These are phyloP conservation scores for Collybia mongolica DNA, from an alignment of 768 basidiomycete genomes.

Conservation along the genomic window DNA sequence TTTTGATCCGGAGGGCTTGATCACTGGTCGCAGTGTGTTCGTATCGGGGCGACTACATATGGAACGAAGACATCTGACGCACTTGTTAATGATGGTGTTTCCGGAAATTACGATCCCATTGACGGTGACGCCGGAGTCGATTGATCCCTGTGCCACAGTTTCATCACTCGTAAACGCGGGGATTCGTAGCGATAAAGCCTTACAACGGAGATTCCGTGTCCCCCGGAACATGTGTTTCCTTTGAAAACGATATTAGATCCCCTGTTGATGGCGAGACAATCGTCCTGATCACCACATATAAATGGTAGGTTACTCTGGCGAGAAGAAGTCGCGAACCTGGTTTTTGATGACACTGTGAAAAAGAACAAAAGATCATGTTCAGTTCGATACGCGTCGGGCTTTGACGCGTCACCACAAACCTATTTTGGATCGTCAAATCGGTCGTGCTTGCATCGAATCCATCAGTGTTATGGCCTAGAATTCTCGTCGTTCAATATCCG, in stretches of 20 bases:
- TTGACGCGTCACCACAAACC: conserved; percentile 28
- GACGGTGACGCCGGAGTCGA: conserved; percentile 44
- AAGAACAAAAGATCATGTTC: neutral
- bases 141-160: conserved; percentile 46
- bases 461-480: conserved; percentile 45
- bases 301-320: neutral
- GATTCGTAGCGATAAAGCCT: conserved; percentile 26
- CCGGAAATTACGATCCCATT: conserved; percentile 43
- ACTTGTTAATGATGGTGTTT: conserved; percentile 61
- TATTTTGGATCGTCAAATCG: conserved; percentile 37
- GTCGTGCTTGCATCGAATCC: conserved; percentile 43
- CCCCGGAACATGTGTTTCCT: conserved; percentile 52
- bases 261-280: conserved; percentile 56
- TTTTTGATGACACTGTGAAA: conserved; percentile 29
- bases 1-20: conserved; percentile 66
- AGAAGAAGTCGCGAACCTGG: conserved; percentile 22
- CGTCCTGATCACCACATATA: conserved; percentile 35
- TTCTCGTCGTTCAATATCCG: neutral
- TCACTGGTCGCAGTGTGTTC: conserved; percentile 25
- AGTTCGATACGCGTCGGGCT: neutral
- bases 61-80: conserved; percentile 2
- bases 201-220: conserved; percentile 70
- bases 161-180: no score
- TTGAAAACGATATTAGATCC: conserved; percentile 45
- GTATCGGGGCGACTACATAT: neutral